Percentiles rank a stretch among this genome's conserved stretches.
These are phyloP conservation scores for Volvox reticuliferus DNA, from an alignment of 139 green algal species.

Conservation along the genomic window DNA sequence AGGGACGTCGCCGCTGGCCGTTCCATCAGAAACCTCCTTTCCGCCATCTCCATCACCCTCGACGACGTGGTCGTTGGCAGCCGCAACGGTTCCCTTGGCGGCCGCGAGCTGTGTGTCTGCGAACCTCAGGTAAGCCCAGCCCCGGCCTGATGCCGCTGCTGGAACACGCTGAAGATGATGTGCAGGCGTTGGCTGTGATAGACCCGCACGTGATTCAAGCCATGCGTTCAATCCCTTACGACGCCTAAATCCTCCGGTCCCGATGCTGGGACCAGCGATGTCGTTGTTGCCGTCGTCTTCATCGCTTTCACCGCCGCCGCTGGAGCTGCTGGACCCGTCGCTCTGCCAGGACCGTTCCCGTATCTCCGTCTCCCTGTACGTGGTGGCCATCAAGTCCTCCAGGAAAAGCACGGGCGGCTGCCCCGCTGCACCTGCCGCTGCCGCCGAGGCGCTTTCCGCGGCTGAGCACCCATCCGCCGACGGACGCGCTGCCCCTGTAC, in stretches of 20 bases:
- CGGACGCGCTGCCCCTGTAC: background rate
- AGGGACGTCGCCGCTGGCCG: background rate
- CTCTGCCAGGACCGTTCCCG: background rate
- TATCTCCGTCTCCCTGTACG: background rate
- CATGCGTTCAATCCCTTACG: background rate
- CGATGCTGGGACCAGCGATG: background rate
- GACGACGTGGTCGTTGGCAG: background rate
- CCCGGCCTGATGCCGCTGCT: background rate
- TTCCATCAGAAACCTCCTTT: background rate
- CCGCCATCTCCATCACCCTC: background rate
- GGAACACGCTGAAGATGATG: background rate
- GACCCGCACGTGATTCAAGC: no score
- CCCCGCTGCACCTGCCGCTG: background rate
- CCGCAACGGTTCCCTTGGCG: background rate
- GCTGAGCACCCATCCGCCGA: background rate
- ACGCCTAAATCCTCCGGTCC: background rate
- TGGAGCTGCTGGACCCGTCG: background rate
- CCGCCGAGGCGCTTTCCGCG: background rate
- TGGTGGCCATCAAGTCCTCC: background rate
- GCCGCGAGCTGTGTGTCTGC: background rate
- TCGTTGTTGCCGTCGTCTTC: background rate
- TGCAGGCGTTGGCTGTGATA: background rate
- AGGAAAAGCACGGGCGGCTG: background rate
- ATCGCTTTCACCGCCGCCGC: background rate
- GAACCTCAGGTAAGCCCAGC: constrained; percentile 21